Evolutionary conservation across 169 alveolate species (phyloP), one percentile per base, ranked within the genome.

Genomic region (Cystoisospora suis): DNA sequence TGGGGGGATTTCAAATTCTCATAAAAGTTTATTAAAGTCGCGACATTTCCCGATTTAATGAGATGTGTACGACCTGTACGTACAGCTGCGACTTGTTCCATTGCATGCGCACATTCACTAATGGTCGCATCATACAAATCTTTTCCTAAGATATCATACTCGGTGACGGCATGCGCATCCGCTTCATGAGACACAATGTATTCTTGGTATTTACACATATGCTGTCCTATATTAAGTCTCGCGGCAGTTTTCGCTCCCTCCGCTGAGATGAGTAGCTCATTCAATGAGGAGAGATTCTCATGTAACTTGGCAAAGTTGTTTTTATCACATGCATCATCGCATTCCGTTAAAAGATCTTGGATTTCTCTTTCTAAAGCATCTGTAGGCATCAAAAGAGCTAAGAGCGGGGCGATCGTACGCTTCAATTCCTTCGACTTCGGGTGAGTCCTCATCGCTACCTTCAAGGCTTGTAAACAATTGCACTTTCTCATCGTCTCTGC

Each of bases 301-400:
- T 93, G 92, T 79, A 94, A 79, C 36, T 91, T 86, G 75, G 81
- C 90, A 58, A 92, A 47, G 79, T 75, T 91, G 49, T 86, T 85
- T 61, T 79, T 81, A 86, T 75, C 89, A 93, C 94, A 90, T n/a
- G 95, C 93, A 23, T 86, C 94, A 91, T 93, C 93, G 90, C 96
- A 89, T 81, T 95, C 97, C 44, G 94, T 95, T 58, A 97, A 81
- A 58, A 94, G 93, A 69, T 96, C 98, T 40, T 94, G 91, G 59
- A 97, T 92, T 87, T 95, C 98, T 32, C 94, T 93, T 49, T 96
- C 97, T 56, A 97, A 91, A 3, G 98, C 97, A 69, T 95, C 98
- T 44, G 96, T 95, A 3, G 98, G 98, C 97, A 97, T 96, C 83
- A 97, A 79, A 58, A 96, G 94, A n/a, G 97, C 95, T 70, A 97